Evolutionary conservation across 371 early-diverging fungal genomes (phyloP).

Genomic region (Lichtheimia hyalospora): DNA sequence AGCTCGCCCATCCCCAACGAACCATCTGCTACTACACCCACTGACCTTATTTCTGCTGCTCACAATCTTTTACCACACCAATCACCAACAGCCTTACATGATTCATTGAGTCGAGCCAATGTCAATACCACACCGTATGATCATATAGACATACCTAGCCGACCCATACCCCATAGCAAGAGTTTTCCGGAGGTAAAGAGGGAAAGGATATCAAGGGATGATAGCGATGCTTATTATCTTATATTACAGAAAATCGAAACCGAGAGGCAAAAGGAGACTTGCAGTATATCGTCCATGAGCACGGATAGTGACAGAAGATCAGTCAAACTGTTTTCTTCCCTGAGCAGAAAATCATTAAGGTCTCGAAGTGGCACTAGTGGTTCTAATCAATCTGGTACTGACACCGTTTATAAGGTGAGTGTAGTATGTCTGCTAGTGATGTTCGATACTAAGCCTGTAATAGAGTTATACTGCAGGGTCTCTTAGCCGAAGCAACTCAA

Average conservation of each 20-base stretch:
- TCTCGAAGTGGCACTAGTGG: slow-evolving; percentile 18
- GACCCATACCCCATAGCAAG: slow-evolving; percentile 19
- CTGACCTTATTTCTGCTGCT: slow-evolving; percentile 38
- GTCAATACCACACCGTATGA: slow-evolving; percentile 27
- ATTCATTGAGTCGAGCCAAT: slow-evolving; percentile 13
- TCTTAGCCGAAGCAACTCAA: background rate
- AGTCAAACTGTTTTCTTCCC: slow-evolving; percentile 21
- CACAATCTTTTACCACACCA: slow-evolving; percentile 34
- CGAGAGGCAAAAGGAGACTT: too few relatives aligned
- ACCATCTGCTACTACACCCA: slow-evolving; percentile 9
- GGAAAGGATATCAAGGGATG: background rate
- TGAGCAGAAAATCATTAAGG: slow-evolving; percentile 25
- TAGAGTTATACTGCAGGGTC: background rate
- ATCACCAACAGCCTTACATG: slow-evolving; percentile 17
- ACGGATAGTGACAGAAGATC: slow-evolving; percentile 10
- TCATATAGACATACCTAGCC: slow-evolving; percentile 37
- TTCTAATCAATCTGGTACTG: slow-evolving; percentile 17
- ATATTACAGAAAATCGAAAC: background rate
- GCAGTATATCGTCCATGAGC: slow-evolving; percentile 13
- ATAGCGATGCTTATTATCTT: background rate
- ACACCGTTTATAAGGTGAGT: slow-evolving; percentile 21
- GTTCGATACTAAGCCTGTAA: background rate
- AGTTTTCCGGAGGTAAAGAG: background rate
- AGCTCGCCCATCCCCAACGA: too few relatives aligned
- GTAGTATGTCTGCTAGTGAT: too few relatives aligned